Conservation (phyloP, 2,329 filamentous ascomycete genomes). For the Cladosporium colombiae region DNA sequence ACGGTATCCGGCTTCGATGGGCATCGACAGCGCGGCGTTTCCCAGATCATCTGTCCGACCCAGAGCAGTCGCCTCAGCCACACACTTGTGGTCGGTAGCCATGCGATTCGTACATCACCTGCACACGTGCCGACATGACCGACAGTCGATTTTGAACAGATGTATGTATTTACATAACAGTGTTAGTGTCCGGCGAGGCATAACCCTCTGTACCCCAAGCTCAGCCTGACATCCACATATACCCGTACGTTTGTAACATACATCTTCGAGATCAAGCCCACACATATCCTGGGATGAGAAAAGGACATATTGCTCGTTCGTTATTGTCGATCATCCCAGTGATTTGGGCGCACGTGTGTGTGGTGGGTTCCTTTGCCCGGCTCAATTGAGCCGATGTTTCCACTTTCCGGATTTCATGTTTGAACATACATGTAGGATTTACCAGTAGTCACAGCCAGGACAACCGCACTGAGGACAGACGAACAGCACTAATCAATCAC, state of each 20-base stretch:
- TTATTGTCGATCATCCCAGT: not conserved
- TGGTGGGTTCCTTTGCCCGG: not conserved
- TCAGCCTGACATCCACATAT: not conserved
- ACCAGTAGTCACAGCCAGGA: not conserved
- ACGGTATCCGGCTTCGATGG: no score
- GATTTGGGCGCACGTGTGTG: not conserved
- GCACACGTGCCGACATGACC: no score
- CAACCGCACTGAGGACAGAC: no score
- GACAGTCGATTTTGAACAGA: not conserved
- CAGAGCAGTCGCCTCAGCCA: not conserved
- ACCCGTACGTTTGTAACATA: not conserved
- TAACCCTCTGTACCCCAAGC: not conserved
- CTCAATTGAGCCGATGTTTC: no score
- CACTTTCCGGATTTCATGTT: no score
- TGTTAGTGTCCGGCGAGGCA: not conserved
- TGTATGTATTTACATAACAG: not conserved
- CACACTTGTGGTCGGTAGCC: no score
- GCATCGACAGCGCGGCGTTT: no score
- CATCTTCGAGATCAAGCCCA: no score
- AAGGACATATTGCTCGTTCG: not conserved
- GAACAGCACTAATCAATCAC: not conserved
- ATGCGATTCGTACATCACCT: no score
- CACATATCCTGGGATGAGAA: no score
- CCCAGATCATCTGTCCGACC: no score
- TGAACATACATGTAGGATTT: not conserved